Conservation (phyloP, 2,329 filamentous ascomycete genomes). For the Fusarium solani-melongenae region DNA sequence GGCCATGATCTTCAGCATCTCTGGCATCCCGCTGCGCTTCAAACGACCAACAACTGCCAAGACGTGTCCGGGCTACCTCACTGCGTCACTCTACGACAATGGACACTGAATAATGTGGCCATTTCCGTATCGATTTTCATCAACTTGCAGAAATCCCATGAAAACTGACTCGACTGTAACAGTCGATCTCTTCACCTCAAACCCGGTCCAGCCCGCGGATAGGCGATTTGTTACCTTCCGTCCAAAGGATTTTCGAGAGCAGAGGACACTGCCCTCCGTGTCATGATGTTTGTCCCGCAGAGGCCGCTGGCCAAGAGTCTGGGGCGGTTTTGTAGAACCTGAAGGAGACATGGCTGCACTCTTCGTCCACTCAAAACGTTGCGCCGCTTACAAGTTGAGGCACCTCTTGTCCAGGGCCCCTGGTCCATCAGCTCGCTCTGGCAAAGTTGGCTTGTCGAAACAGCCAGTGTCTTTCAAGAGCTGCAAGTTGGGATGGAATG, state of each 20-base stretch:
- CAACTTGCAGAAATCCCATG: conserved; percentile 9
- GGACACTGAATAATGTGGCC: conserved; percentile 2
- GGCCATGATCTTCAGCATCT: conserved; percentile 40
- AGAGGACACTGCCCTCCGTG: conserved; percentile 17
- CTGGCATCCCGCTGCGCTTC: conserved; percentile 10
- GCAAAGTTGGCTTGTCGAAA: neutral
- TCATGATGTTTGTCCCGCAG: conserved; percentile 34
- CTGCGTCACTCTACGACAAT: conserved; percentile 24
- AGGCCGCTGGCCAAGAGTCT: conserved; percentile 29
- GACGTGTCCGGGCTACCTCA: conserved; percentile 16
- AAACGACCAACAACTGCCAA: conserved; percentile 31
- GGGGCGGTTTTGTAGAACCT: conserved; percentile 24
- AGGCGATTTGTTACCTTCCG: conserved; percentile 6
- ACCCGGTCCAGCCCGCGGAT: neutral
- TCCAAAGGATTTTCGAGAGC: conserved; percentile 6
- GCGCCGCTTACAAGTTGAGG: conserved; percentile 11
- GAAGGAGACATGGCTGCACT: conserved; percentile 31
- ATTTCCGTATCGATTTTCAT: conserved; percentile 12
- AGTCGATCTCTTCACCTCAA: conserved; percentile 13
- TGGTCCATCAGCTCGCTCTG: conserved; percentile 2
- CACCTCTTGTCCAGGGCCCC: neutral
- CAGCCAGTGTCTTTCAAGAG: conserved; percentile 6
- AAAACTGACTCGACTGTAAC: conserved; percentile 4
- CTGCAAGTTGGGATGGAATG: conserved; percentile 9
- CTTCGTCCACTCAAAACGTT: conserved; percentile 29